Conservation (phyloP, 441 rosid genomes). For the Kokia cookei region DNA sequence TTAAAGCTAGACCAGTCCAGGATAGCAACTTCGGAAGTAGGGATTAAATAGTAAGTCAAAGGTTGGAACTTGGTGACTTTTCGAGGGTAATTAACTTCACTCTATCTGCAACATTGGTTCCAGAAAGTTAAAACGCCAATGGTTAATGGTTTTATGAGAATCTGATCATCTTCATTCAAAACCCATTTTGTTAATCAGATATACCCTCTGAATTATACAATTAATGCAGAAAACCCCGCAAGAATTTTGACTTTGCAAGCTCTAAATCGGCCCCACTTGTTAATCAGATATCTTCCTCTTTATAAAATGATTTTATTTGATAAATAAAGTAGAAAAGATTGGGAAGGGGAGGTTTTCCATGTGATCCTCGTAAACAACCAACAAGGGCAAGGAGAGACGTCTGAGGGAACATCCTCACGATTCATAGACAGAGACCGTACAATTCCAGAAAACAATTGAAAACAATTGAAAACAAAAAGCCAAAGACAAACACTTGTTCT, state of each 20-base stretch:
- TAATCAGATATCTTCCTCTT: neutral
- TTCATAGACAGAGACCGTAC: neutral
- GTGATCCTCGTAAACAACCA: conserved; percentile 15
- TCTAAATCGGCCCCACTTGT: neutral
- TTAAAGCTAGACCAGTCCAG: neutral
- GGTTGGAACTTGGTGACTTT: neutral
- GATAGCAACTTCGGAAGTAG: neutral
- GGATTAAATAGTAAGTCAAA: neutral
- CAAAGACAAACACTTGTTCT: neutral
- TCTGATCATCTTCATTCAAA: neutral
- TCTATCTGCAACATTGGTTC: neutral
- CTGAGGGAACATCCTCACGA: conserved; percentile 33
- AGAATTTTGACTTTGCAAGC: neutral
- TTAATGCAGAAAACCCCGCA: neutral
- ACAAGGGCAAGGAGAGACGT: conserved; percentile 24
- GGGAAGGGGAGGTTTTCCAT: neutral
- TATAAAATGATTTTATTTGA: too few species aligned
- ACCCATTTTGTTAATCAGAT: neutral
- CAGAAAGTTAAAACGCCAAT: neutral
- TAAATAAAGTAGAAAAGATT: neutral
- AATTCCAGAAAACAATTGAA: neutral
- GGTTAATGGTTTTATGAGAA: neutral
- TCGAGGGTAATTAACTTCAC: neutral
- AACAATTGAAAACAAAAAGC: neutral
- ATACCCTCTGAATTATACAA: neutral